Evolutionary conservation across 208 protist genomes (phyloP), one percentile per base, ranked within the genome.

Genomic region (Crithidia expoeki): DNA sequence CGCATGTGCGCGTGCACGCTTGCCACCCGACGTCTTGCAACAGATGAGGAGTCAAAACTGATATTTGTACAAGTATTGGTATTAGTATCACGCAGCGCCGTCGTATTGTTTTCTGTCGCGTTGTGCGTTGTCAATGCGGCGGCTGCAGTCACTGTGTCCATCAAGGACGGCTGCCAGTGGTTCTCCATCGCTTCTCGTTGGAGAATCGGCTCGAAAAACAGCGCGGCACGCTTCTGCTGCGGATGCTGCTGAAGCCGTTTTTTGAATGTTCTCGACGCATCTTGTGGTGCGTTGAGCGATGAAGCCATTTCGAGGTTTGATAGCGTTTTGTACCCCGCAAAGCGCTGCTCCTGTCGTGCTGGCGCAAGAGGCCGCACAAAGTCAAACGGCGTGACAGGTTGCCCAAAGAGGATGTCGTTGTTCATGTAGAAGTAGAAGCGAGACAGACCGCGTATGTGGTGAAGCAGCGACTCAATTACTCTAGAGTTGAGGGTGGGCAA

Each of bases 351-450:
- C 49, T 52, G 49, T 28, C 49, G 49, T 23, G 49, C 23, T 21
- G 49, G 49, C 10, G 49, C 49, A 2, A 52, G 49, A 2, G 49
- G 49, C 5, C 49, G 49, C 49, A 52, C 2, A 3, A 52, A 14
- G 25, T 52, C 49, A 14, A 52, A 52, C 3, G 25, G 49, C 19
- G 23, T 52, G 21, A 52, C 23, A 17, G 49, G 21, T 14, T 52
- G 49, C 19, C 49, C 49, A 52, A 52, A 52, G 23, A 52, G 25
- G 49, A 32, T 14, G 21, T 52, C 49, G 23, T 52, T 52, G 49
- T 52, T 52, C 23, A 30, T 5, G 49, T 52, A 52, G 23, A 52
- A 23, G 49, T 52, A 52, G 14, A 52, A 52, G 49, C 49, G 49
- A 7, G 49, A 52, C 21, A 52, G 49, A 28, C 49, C 49, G 23